These are phyloP conservation scores for Lasiodiplodia theobromae DNA, from an alignment of 2,329 filamentous ascomycete species.

Conservation along the genomic window DNA sequence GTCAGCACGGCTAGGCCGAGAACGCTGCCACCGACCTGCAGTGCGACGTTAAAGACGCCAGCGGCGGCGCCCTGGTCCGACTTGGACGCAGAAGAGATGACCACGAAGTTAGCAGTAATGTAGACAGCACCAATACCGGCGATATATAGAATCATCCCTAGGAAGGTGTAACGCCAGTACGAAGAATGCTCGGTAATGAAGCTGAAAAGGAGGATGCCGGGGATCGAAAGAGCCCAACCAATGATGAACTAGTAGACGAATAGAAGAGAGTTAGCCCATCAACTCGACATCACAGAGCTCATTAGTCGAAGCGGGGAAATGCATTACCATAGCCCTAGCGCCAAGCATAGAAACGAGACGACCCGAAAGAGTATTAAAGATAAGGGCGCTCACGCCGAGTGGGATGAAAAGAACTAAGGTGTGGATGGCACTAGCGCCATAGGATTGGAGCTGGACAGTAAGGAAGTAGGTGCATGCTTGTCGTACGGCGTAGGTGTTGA, in stretches of 20 bases:
- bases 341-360: constrained; percentile 9
- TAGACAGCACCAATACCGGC: constrained; percentile 29
- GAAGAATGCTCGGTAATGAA: constrained; percentile 3
- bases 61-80: constrained; percentile 28
- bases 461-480: constrained; percentile 30
- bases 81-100: constrained; percentile 11
- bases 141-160: constrained; percentile 28
- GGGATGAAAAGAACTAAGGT: constrained; percentile 28
- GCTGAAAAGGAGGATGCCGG: constrained; percentile 26
- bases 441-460: constrained; percentile 28
- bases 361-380: constrained; percentile 22
- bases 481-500: constrained; percentile 25
- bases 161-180: constrained; percentile 25
- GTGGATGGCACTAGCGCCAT: constrained; percentile 19
- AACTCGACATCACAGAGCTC: too few relatives aligned
- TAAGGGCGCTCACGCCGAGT: constrained; percentile 20
- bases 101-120: constrained; percentile 28
- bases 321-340: constrained; percentile 12
- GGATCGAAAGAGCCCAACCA: constrained; percentile 18
- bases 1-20: constrained; percentile 26
- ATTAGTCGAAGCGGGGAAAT: not conserved
- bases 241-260: not conserved
- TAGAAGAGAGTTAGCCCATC: too few relatives aligned
- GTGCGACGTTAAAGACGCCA: constrained; percentile 29
- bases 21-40: constrained; percentile 29